Conservation (phyloP, 495 filamentous ascomycete species). For the Talaromyces stipitatus region DNA sequence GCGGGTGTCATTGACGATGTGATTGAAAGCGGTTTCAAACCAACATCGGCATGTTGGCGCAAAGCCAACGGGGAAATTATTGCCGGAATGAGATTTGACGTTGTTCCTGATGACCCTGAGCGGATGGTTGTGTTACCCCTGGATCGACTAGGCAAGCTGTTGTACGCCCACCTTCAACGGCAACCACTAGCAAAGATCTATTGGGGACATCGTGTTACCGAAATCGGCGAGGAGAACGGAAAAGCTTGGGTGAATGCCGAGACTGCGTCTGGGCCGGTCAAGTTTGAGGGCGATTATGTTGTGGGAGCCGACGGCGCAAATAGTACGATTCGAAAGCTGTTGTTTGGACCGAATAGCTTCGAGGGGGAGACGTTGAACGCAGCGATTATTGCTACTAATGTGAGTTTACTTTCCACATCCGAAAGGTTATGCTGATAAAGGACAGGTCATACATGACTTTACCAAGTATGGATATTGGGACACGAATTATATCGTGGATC, state of each 20-base stretch:
- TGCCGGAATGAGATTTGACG: slow-evolving; percentile 19
- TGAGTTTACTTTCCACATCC: slow-evolving; percentile 14
- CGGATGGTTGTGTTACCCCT: slow-evolving; percentile 42
- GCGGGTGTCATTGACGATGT: slow-evolving; percentile 51
- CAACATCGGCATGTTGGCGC: slow-evolving; percentile 46
- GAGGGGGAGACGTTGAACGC: slow-evolving; percentile 51
- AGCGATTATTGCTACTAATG: slow-evolving; percentile 58
- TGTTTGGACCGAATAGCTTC: slow-evolving; percentile 51
- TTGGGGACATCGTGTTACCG: slow-evolving; percentile 42
- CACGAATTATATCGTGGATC: slow-evolving; percentile 52
- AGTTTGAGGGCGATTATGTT: slow-evolving; percentile 47
- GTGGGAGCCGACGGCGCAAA: slow-evolving; percentile 53
- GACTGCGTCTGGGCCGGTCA: slow-evolving; percentile 28
- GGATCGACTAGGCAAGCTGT: slow-evolving; percentile 34
- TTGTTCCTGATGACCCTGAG: slow-evolving; percentile 28
- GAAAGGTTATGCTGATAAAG: background rate
- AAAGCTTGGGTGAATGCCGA: slow-evolving; percentile 45
- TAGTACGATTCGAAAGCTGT: slow-evolving; percentile 41
- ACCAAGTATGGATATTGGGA: slow-evolving; percentile 46
- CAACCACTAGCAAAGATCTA: slow-evolving; percentile 32
- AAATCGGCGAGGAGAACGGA: slow-evolving; percentile 40
- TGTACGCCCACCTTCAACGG: slow-evolving; percentile 38
- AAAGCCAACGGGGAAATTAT: slow-evolving; percentile 33
- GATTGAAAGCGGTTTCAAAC: slow-evolving; percentile 35
- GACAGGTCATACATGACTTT: slow-evolving; percentile 50